phyloP scores from a whole-genome alignment of 768 basidiomycete genomes.

The Leccinum barrowsii region DNA sequence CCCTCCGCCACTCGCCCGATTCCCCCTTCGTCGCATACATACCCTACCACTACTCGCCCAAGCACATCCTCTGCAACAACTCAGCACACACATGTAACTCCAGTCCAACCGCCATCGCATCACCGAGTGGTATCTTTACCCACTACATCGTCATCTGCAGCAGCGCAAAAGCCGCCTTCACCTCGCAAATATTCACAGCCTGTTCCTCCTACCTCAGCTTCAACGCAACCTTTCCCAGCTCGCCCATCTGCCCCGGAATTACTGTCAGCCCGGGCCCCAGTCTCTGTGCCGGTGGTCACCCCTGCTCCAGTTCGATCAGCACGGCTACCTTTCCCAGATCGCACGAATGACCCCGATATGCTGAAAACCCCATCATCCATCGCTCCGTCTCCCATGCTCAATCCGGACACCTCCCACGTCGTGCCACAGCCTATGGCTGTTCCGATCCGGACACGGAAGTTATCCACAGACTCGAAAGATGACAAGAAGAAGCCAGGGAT shows the following conservation, averaged over 20 bases:
- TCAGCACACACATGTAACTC: slow-evolving; percentile 20
- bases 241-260: slow-evolving; percentile 18
- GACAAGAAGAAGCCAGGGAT: slow-evolving; percentile 32
- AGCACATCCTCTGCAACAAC: slow-evolving; percentile 15
- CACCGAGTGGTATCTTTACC: slow-evolving; percentile 38
- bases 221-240: slow-evolving; percentile 31
- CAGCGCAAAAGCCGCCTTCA: slow-evolving; percentile 22
- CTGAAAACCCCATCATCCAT: slow-evolving; percentile 66
- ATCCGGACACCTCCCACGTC: slow-evolving; percentile 25
- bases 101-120: slow-evolving; percentile 27
- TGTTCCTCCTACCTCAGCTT: slow-evolving; percentile 20
- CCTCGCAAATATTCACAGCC: slow-evolving; percentile 31
- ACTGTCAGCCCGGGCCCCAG: slow-evolving; percentile 23
- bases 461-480: slow-evolving; percentile 32
- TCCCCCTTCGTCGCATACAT: slow-evolving; percentile 20
- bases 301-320: slow-evolving; percentile 29
- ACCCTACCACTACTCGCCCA: slow-evolving; percentile 23
- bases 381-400: slow-evolving; percentile 45
- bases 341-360: slow-evolving; percentile 46
- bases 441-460: slow-evolving; percentile 23
- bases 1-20: slow-evolving; percentile 18
- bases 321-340: slow-evolving; percentile 26
- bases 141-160: slow-evolving; percentile 14
- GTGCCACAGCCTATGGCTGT: slow-evolving; percentile 7
- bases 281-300: slow-evolving; percentile 30